Evolutionary conservation across 176 grass and related monocot genomes (phyloP).

Genomic region (Poa pratensis): DNA sequence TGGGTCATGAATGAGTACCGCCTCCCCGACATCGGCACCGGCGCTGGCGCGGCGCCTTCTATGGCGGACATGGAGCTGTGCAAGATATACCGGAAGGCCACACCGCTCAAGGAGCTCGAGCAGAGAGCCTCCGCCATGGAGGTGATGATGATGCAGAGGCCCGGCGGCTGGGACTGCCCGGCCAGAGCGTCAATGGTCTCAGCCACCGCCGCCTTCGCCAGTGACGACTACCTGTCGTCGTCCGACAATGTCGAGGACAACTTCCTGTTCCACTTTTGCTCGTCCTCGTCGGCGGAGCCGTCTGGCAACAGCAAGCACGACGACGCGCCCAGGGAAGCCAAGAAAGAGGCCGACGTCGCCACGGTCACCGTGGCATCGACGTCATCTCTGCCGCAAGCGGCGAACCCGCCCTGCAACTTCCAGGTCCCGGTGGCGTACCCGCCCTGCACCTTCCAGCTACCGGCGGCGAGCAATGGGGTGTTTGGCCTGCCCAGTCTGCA

Average conservation of each 20-base stretch:
- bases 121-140: conserved; percentile 60
- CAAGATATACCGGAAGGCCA: conserved; percentile 91
- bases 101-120: conserved; percentile 81
- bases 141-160: conserved; percentile 52
- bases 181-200: conserved; percentile 14
- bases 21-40: conserved; percentile 44
- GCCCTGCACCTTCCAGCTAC: conserved; percentile 35
- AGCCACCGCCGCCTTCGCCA: neutral
- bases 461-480: conserved; percentile 26
- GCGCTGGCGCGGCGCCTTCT: neutral
- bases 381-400: neutral
- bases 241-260: conserved; percentile 52
- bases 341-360: conserved; percentile 48
- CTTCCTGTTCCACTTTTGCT: conserved; percentile 22
- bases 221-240: conserved; percentile 43
- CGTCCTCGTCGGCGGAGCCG: conserved; percentile 12
- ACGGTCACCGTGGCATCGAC: conserved; percentile 42
- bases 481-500: conserved; percentile 48
- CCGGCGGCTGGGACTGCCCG: neutral
- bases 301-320: conserved; percentile 1
- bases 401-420: neutral
- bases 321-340: conserved; percentile 32
- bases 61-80: conserved; percentile 81
- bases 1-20: conserved; percentile 99
- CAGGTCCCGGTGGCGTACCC: neutral